A percentile compares a stretch with the other conserved stretches of the same genome.
Evolutionary conservation across 1,284 basidiomycete species (phyloP).

Genomic region (Ceratobasidium sp.): DNA sequence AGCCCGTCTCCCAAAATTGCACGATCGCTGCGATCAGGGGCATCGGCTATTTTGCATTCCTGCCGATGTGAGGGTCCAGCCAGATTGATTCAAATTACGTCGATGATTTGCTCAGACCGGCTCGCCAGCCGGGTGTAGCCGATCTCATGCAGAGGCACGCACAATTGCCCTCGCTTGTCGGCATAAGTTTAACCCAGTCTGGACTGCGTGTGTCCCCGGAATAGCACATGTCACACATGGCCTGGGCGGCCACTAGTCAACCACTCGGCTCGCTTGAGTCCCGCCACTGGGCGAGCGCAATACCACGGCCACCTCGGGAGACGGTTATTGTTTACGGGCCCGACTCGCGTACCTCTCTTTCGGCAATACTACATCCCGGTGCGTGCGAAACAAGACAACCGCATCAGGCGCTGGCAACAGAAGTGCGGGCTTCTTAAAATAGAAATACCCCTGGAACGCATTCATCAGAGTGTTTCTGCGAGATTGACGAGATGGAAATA

Average conservation of each 20-base stretch:
- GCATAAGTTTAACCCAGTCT: no score
- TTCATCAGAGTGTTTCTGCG: constrained; percentile 15
- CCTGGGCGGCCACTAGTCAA: no score
- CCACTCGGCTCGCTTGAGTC: no score
- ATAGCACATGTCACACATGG: no score
- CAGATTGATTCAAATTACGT: not conserved
- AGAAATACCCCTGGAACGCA: constrained; percentile 15
- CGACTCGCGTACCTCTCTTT: not conserved
- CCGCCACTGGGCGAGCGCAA: not conserved
- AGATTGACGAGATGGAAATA: constrained; percentile 8
- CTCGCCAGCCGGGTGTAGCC: constrained; percentile 11
- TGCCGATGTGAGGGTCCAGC: not conserved
- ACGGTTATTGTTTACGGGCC: not conserved
- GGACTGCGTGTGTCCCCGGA: no score
- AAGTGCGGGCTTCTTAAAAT: constrained; percentile 20
- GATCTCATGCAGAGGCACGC: not conserved
- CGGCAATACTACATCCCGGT: not conserved
- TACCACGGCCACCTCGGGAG: constrained; percentile 2
- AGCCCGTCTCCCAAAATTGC: not conserved
- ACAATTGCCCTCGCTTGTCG: no score
- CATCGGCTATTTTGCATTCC: constrained; percentile 23
- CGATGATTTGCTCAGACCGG: constrained; percentile 12
- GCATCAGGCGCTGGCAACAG: not conserved
- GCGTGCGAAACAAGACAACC: constrained; percentile 15
- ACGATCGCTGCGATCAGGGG: not conserved